Base-by-base conservation (phyloP, 176 grass and related monocot species). In the Avena eriantha region DNA sequence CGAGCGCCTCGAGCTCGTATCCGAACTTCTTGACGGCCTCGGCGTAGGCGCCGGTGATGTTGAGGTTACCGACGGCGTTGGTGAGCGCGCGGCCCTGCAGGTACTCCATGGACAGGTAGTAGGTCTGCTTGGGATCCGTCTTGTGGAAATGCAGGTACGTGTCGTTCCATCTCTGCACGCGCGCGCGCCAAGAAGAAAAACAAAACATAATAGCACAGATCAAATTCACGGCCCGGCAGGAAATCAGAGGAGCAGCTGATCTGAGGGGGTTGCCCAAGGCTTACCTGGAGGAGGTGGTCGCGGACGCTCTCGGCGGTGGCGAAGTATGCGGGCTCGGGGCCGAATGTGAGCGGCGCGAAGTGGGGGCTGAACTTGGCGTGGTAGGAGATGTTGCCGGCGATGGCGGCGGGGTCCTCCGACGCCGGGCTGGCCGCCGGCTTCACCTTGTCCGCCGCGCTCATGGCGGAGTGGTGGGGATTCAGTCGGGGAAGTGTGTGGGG, bases 91-190 rank as follows among this genome's bases (percentile, higher is more conserved):
- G 92, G 18, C 97, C 97, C 85, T 99, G 97, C 50, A 99, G 85
- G 63, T 99, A 99, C 90, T 99, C 97, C 97, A 99, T 99, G 57
- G 97, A 99, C 11, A 99, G 88, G 92, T 99, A 99, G 84, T 99
- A 99, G 43, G 97, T 99, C 90, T 99, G 94, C 82, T 99, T 99
- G 41, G 97, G 94, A 83, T 99, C 94, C 90, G 86, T 83, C 89
- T 90, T 92, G 84, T 99, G 97, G 89, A 94, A 99, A 91, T 99
- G 90, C 82, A 94, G 3, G 88, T 93, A 99, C 39, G 97, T 99
- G 6, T 91, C 90, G 78, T 96, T 97, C 97, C 97, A 99, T 88
- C 97, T 94, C 97, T 99, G 89, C 33, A 71, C 23, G 35, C 15
- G 57, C 50, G 4, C 9, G 39, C n/a, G n/a, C n/a, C 15, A n/a